These are phyloP conservation scores for Debaryomyces hansenii DNA, from an alignment of 805 yeast species.

Conservation along the genomic window DNA sequence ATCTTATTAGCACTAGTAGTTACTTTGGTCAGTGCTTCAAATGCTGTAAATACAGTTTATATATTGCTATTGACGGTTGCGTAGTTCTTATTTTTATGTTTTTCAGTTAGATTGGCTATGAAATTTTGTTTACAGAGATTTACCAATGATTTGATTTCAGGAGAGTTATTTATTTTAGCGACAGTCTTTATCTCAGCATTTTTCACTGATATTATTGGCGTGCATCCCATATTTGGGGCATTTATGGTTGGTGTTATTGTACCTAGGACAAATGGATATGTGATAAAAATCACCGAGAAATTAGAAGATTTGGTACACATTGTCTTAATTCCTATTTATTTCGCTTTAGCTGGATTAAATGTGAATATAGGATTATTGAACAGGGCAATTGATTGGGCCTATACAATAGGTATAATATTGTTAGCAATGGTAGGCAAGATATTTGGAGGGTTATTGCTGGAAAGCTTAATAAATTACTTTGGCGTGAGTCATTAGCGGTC, in stretches of 20 bases:
- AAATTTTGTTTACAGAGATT: conserved; percentile 42
- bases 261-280: conserved; percentile 76
- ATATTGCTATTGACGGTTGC: conserved; percentile 65
- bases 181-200: conserved; percentile 67
- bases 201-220: conserved; percentile 81
- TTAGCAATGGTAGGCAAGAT: conserved; percentile 71
- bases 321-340: conserved; percentile 81
- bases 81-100: conserved; percentile 63
- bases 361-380: conserved; percentile 65
- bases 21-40: conserved; percentile 74
- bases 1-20: conserved; percentile 70
- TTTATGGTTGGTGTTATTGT: conserved; percentile 73
- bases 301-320: conserved; percentile 80
- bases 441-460: conserved; percentile 66
- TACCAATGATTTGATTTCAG: conserved; percentile 57
- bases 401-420: conserved; percentile 62
- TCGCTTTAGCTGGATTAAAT: conserved; percentile 75
- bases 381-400: conserved; percentile 76
- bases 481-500: conserved; percentile 73
- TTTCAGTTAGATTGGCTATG: conserved; percentile 55
- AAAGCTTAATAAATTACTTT: conserved; percentile 56
- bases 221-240: conserved; percentile 85
- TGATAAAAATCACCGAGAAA: conserved; percentile 65
- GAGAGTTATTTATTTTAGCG: conserved; percentile 52
- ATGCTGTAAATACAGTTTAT: conserved; percentile 68